Base-by-base conservation (phyloP, 257 asterid genomes). In the Solanum bukasovii region DNA sequence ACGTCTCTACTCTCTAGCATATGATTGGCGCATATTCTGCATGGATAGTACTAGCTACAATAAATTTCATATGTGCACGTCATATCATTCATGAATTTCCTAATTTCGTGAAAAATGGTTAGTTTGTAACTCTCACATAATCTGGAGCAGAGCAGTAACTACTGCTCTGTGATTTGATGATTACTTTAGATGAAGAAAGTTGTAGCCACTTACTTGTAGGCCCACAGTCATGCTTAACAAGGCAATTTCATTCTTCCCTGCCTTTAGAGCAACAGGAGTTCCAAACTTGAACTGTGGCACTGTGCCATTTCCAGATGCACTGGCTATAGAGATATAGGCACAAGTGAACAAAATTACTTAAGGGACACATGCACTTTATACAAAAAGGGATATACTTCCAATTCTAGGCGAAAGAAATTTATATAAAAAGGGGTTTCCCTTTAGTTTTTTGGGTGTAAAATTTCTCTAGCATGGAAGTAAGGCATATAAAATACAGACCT, bases 211-310 rank as follows among this genome's bases (percentile, higher is more conserved):
- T 88, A 96, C 99, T 93, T 93, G 95, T 87, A 95, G 93, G 74
- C 99, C 99, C 10, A 96, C 96, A 5, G 98, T 90, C 96, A 96
- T 92, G 95, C 98, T 94, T 87, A 96, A 89, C 88, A 96, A 87
- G 84, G 98, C 96, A 91, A 96, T 94, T 78, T 94, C 99, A 83
- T 96, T 96, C 88, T 89, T 88, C 83, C 99, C 99, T 72, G 92
- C 91, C 90, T 89, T 92, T 79, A 96, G 95, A 84, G 91, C 49
- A 86, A 96, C 92, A 81, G 96, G 95, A 87, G 91, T 90, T 87
- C 84, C 89, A 83, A 93, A 87, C 87, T 88, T 95, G 91, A 96
- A 96, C 56, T 87, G 91, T 2, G 96, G 82, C 21, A 92, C 93
- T 13, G 98, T 90, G 88, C 97, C 99, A 91, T 96, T 95, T 89